Conservation (phyloP, 768 basidiomycete genomes). For the Omphalotus guepiniiformis region DNA sequence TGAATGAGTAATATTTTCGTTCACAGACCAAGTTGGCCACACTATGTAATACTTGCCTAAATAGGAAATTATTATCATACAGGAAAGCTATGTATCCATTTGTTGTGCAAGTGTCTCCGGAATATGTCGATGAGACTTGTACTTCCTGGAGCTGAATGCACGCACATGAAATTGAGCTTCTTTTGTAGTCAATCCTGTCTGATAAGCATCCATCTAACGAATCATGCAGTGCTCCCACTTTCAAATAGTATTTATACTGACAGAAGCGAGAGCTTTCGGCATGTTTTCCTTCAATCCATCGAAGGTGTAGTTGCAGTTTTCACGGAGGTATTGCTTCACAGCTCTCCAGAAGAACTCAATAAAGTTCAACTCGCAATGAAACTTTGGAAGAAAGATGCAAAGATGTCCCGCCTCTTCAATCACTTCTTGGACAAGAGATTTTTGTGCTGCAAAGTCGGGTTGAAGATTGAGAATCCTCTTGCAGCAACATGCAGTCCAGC, state of each 20-base stretch:
- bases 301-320: slow-evolving; percentile 23
- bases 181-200: slow-evolving; percentile 18
- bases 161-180: slow-evolving; percentile 27
- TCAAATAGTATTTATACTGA: slow-evolving; percentile 22
- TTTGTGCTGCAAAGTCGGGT: slow-evolving; percentile 22
- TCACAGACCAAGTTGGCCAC: no score
- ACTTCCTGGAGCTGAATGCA: slow-evolving; percentile 26
- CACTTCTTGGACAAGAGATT: slow-evolving; percentile 19
- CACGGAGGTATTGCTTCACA: slow-evolving; percentile 21
- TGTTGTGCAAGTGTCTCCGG: slow-evolving; percentile 12
- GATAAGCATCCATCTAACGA: slow-evolving; percentile 31
- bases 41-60: no score
- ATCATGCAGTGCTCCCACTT: slow-evolving; percentile 30
- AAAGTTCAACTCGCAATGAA: slow-evolving; percentile 7
- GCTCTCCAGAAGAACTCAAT: slow-evolving; percentile 18
- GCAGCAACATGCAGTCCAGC: slow-evolving; percentile 19
- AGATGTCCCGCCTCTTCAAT: slow-evolving; percentile 24
- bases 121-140: slow-evolving; percentile 22
- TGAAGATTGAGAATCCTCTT: slow-evolving; percentile 20
- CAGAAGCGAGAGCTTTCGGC: slow-evolving; percentile 16
- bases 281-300: slow-evolving; percentile 21
- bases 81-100: no score
- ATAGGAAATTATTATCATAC: no score
- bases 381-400: slow-evolving; percentile 25
- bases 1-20: no score